Conservation (phyloP, 257 asterid species). For the Solanum medicagineum region DNA sequence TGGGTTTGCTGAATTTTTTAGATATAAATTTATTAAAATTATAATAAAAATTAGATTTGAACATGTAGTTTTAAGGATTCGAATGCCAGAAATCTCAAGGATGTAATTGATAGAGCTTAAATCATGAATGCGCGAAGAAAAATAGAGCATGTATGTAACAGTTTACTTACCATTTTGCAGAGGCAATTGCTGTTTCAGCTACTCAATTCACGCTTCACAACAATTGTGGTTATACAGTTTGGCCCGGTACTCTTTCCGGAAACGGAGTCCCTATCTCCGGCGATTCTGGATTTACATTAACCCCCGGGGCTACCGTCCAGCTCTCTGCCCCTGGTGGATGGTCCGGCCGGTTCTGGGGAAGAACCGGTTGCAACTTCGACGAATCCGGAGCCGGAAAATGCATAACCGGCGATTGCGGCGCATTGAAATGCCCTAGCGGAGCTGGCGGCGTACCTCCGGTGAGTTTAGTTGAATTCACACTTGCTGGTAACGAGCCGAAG, state of each 20-base stretch:
- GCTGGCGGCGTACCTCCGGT: constrained; percentile 82
- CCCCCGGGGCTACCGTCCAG: constrained; percentile 53
- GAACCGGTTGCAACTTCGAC: constrained; percentile 65
- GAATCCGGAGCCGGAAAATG: constrained; percentile 51
- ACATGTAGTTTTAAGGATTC: background rate
- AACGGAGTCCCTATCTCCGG: constrained; percentile 56
- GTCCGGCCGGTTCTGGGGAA: constrained; percentile 93
- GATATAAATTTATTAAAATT: background rate
- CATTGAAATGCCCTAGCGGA: constrained; percentile 43
- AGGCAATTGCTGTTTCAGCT: constrained; percentile 19
- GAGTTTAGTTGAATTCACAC: constrained; percentile 67
- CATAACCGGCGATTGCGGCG: constrained; percentile 65
- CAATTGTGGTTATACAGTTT: constrained; percentile 53
- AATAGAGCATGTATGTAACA: background rate
- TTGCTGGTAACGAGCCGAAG: constrained; percentile 13
- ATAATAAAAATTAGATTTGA: background rate
- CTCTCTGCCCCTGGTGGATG: constrained; percentile 69
- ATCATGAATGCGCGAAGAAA: background rate
- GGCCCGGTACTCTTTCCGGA: constrained; percentile 93
- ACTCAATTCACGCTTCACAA: constrained; percentile 61
- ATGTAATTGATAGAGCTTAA: background rate
- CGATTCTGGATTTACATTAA: constrained; percentile 50
- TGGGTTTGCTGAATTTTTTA: background rate
- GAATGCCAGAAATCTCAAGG: background rate
- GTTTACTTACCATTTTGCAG: constrained; percentile 13